These are phyloP conservation scores for Lactarius deliciosus DNA, from an alignment of 768 basidiomycete species.

Conservation along the genomic window DNA sequence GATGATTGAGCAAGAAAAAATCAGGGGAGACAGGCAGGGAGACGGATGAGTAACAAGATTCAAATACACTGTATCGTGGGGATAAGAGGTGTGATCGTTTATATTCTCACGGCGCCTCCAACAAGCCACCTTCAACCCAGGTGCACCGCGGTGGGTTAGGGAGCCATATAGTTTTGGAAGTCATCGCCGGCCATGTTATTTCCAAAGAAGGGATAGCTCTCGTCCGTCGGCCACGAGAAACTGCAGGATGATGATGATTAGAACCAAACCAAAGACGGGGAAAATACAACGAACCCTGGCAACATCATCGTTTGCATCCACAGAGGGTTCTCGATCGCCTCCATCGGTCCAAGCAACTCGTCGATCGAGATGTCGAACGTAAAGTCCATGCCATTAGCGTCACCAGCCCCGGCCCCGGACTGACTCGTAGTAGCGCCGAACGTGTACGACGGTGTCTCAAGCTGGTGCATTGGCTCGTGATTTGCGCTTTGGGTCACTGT, in stretches of 20 bases:
- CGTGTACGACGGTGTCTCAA: slow-evolving; percentile 7
- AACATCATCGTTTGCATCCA: slow-evolving; percentile 86
- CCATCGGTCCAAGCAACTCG: slow-evolving; percentile 69
- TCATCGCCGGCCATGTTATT: not conserved
- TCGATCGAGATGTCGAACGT: slow-evolving; percentile 33
- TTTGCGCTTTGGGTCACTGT: not conserved
- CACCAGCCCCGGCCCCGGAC: not conserved
- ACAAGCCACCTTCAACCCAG: not conserved
- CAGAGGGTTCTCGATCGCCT: slow-evolving; percentile 63
- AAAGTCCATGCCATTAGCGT: slow-evolving; percentile 15
- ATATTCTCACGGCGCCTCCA: not conserved
- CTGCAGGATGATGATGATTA: slow-evolving; percentile 5
- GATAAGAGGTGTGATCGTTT: not conserved
- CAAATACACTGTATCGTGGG: not conserved
- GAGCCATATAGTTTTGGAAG: slow-evolving; percentile 3
- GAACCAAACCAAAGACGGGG: not conserved
- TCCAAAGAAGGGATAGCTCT: not conserved
- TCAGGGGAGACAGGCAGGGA: not conserved
- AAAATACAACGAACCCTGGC: slow-evolving; percentile 56
- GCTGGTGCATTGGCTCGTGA: slow-evolving; percentile 6
- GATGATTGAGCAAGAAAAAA: not conserved
- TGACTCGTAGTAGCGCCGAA: slow-evolving; percentile 12
- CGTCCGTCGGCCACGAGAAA: slow-evolving; percentile 26
- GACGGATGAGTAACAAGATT: not conserved
- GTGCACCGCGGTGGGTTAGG: slow-evolving; percentile 3